phyloP scores from a whole-genome alignment of 2,329 filamentous ascomycete genomes.

The Arthroderma sp. region DNA sequence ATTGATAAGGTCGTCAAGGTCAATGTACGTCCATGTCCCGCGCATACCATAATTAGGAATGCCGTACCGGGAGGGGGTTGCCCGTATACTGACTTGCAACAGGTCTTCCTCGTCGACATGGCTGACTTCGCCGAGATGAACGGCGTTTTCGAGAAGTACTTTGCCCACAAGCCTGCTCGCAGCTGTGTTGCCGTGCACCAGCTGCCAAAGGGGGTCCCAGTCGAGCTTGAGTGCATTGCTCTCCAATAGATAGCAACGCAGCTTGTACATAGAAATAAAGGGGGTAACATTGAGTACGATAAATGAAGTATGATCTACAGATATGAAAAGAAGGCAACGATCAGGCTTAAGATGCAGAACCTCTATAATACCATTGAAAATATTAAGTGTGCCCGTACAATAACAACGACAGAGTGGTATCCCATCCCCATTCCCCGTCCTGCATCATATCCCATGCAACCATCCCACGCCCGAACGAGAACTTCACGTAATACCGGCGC shows the following conservation, averaged over 20 bases:
- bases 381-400: neutral
- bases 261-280: neutral
- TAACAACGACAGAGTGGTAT: neutral
- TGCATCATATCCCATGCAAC: neutral
- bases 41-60: neutral
- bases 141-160: constrained; percentile 58
- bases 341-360: neutral
- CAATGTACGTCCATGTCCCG: constrained; percentile 35
- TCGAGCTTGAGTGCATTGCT: constrained; percentile 56
- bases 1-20: constrained; percentile 80
- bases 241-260: constrained; percentile 20
- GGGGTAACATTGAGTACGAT: neutral
- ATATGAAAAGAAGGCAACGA: neutral
- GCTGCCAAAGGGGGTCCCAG: constrained; percentile 51
- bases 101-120: constrained; percentile 87
- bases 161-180: constrained; percentile 50
- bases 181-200: constrained; percentile 53
- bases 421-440: neutral
- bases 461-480: neutral
- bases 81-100: neutral
- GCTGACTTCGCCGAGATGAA: constrained; percentile 73
- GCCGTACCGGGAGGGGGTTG: neutral
- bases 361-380: neutral
- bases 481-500: neutral
- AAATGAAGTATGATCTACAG: neutral